phyloP scores from a whole-genome alignment of 2,329 filamentous ascomycete species.

The Colletotrichum lentis region DNA sequence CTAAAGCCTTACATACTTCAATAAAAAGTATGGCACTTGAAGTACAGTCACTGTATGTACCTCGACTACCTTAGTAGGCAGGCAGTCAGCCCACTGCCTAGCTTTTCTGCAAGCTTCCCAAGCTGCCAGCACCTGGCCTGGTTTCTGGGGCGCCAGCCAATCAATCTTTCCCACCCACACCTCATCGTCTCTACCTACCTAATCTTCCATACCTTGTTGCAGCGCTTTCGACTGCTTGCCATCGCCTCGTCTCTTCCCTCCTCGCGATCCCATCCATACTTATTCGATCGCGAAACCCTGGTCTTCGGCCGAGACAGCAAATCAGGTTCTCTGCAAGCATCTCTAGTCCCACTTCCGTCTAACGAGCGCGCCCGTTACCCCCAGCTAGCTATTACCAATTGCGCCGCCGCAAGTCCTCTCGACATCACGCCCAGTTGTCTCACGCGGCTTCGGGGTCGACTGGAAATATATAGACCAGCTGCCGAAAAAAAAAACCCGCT shows the following conservation, averaged over 20 bases:
- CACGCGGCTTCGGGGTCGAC: not conserved
- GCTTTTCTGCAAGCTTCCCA: slow-evolving; percentile 35
- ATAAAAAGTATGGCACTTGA: not conserved
- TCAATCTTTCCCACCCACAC: slow-evolving; percentile 19
- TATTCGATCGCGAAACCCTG: not conserved
- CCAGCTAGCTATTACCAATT: not conserved
- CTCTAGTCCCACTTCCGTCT: not conserved
- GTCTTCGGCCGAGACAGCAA: not conserved
- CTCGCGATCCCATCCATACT: slow-evolving; percentile 2
- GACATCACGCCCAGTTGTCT: not conserved
- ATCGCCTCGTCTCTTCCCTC: slow-evolving; percentile 9
- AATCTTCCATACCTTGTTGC: not conserved
- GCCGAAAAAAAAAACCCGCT: not conserved
- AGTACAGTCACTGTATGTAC: slow-evolving; percentile 7
- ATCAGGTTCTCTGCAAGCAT: not conserved
- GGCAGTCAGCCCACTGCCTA: slow-evolving; percentile 14
- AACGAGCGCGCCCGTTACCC: not conserved
- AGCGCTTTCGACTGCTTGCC: slow-evolving; percentile 15
- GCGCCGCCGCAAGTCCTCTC: slow-evolving; percentile 10
- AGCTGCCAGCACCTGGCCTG: slow-evolving; percentile 24
- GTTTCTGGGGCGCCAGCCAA: slow-evolving; percentile 25
- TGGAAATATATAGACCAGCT: not conserved
- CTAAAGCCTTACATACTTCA: not conserved
- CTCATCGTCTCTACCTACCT: not conserved
- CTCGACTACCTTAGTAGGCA: not conserved